phyloP scores from a whole-genome alignment of 192 early-diverging fungal genomes.

The Entomortierella parvispora region DNA sequence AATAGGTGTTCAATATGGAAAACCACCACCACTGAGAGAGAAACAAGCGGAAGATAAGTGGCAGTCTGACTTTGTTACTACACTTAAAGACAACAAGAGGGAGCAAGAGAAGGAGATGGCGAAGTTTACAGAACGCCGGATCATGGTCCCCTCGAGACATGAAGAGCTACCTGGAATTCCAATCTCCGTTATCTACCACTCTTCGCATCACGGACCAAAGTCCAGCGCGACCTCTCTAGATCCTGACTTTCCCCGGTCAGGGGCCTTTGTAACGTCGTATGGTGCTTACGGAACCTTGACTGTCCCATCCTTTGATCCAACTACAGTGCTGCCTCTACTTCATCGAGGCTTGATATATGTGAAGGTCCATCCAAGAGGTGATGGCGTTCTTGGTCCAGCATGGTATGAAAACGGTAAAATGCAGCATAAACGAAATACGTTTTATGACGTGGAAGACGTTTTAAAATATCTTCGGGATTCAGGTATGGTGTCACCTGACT shows the following conservation, averaged over 20 bases:
- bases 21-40: not conserved
- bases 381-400: constrained; percentile 26
- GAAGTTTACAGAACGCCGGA: constrained; percentile 28
- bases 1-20: constrained; percentile 19
- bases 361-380: constrained; percentile 34
- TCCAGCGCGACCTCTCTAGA: not conserved
- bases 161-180: constrained; percentile 20
- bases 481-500: constrained; percentile 22
- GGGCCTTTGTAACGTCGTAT: constrained; percentile 28
- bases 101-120: constrained; percentile 22
- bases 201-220: constrained; percentile 1
- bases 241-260: constrained; percentile 20
- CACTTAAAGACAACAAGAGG: not conserved
- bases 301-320: constrained; percentile 13
- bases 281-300: constrained; percentile 43
- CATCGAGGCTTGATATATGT: constrained; percentile 31
- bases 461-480: constrained; percentile 25
- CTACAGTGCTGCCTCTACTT: constrained; percentile 12
- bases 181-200: constrained; percentile 23
- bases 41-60: not conserved
- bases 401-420: constrained; percentile 32
- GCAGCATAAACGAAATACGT: constrained; percentile 34
- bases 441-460: constrained; percentile 42
- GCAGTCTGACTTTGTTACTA: not conserved
- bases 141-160: constrained; percentile 39